phyloP scores from a whole-genome alignment of 345 rosid genomes.

The Camelina sativa region DNA sequence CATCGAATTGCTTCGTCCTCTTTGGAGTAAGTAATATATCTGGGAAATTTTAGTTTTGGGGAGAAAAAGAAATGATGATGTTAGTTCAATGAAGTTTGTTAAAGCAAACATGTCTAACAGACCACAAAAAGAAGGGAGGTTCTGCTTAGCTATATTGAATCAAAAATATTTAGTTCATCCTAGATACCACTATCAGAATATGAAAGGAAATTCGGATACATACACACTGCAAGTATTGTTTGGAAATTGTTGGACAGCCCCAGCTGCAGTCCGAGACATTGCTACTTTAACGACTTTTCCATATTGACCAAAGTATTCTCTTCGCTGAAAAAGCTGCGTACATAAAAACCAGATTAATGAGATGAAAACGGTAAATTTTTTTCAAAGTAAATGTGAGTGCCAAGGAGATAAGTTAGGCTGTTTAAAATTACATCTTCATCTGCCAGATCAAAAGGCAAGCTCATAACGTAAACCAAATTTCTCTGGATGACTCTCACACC shows the following conservation, averaged over 20 bases:
- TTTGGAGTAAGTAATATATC: constrained; percentile 85
- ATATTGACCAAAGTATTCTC: constrained; percentile 90
- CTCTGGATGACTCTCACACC: constrained; percentile 89
- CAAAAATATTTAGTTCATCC: constrained; percentile 8
- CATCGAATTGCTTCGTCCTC: constrained; percentile 98
- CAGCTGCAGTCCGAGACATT: constrained; percentile 84
- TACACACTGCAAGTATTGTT: constrained; percentile 97
- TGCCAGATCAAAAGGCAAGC: constrained; percentile 87
- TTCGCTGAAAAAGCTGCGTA: constrained; percentile 76
- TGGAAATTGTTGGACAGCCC: constrained; percentile 82
- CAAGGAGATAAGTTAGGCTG: constrained; percentile 17
- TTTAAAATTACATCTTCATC: constrained; percentile 75
- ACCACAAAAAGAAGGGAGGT: constrained; percentile 2
- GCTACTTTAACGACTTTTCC: constrained; percentile 93
- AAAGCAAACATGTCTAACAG: constrained; percentile 30
- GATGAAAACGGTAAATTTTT: constrained; percentile 2
- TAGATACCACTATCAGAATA: constrained; percentile 13
- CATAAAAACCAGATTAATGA: constrained; percentile 19
- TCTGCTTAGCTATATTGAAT: constrained; percentile 15
- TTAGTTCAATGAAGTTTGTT: constrained; percentile 25
- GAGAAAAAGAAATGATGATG: constrained; percentile 11
- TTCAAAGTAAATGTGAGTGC: constrained; percentile 18
- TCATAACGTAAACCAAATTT: constrained; percentile 90
- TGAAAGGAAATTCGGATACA: constrained; percentile 42
- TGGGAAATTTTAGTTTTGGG: constrained; percentile 33